These are phyloP conservation scores for Aspergillus versicolor DNA, from an alignment of 2,329 filamentous ascomycete species.

Conservation along the genomic window DNA sequence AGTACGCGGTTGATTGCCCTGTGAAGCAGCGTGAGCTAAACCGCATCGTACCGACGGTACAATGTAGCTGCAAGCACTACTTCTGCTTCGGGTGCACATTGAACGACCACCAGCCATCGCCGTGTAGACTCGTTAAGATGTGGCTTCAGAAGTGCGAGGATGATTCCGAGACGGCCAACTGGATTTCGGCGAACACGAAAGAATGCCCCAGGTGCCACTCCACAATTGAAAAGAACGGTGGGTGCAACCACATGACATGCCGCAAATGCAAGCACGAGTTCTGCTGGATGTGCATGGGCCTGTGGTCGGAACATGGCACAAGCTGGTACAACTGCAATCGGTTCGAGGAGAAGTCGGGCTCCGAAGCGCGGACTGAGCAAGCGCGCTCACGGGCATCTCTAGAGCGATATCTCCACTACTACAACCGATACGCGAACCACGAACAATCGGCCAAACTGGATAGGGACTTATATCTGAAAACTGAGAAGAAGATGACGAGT, in stretches of 20 bases:
- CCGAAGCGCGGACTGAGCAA: conserved; percentile 86
- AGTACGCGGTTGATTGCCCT: conserved; percentile 84
- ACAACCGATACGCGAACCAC: conserved; percentile 98
- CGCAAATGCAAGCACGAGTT: conserved; percentile 95
- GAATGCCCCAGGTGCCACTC: conserved; percentile 95
- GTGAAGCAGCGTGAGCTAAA: conserved; percentile 86
- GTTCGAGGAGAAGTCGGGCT: conserved; percentile 92
- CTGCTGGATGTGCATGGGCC: conserved; percentile 99
- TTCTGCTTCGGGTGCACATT: conserved; percentile 96
- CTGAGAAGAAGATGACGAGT: conserved; percentile 98
- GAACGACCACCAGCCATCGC: conserved; percentile 87
- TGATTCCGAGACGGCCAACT: conserved; percentile 97
- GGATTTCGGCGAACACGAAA: conserved; percentile 99
- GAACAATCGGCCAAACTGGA: conserved; percentile 96
- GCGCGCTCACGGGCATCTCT: conserved; percentile 85
- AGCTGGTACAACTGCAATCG: conserved; percentile 99
- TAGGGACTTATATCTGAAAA: conserved; percentile 93
- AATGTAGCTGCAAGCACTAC: conserved; percentile 76
- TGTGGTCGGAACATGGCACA: conserved; percentile 97
- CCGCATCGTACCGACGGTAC: conserved; percentile 83
- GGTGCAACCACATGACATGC: conserved; percentile 98
- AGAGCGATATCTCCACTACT: conserved; percentile 97
- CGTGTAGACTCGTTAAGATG: conserved; percentile 84
- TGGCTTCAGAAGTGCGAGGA: conserved; percentile 99
- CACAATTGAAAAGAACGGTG: conserved; percentile 98